phyloP scores from a whole-genome alignment of 2,329 filamentous ascomycete species.

The Teratosphaeria gauchensis region DNA sequence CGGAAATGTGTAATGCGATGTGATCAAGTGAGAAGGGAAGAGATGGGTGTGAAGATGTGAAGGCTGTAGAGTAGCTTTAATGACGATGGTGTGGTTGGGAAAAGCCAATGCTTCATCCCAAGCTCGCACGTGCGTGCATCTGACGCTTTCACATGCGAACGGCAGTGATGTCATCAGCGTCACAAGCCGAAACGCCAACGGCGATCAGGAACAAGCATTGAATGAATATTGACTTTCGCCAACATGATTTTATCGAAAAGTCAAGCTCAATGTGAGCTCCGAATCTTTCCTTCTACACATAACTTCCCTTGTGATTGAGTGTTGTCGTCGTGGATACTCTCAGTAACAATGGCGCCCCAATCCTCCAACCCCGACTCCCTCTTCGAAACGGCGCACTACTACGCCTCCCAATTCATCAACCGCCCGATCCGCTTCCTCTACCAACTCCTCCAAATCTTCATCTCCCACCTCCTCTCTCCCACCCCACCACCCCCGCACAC shows the following conservation, averaged over 20 bases:
- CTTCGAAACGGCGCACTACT: not conserved
- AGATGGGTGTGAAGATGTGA: not conserved
- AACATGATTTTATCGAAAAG: not conserved
- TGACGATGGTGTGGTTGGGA: not conserved
- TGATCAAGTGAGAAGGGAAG: too few relatives aligned
- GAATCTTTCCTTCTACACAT: not conserved
- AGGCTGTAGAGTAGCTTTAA: not conserved
- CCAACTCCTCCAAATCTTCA: conserved; percentile 54
- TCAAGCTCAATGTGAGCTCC: not conserved
- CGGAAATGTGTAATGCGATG: not conserved
- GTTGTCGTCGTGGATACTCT: not conserved
- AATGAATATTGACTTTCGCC: not conserved
- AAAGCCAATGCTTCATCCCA: not conserved
- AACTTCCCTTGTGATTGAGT: too few relatives aligned
- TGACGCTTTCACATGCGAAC: conserved; percentile 1
- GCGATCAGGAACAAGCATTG: not conserved
- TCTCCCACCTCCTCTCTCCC: conserved; percentile 58
- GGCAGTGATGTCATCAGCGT: not conserved
- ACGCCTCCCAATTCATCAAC: conserved; percentile 23
- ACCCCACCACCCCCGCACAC: conserved; percentile 52
- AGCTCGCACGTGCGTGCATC: not conserved
- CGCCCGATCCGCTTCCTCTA: conserved; percentile 51
- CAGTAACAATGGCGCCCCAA: not conserved
- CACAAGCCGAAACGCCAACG: not conserved
- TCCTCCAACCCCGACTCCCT: not conserved